These are phyloP conservation scores for Cymbidium sinense DNA, from an alignment of 106 monocot genomes.

Conservation along the genomic window DNA sequence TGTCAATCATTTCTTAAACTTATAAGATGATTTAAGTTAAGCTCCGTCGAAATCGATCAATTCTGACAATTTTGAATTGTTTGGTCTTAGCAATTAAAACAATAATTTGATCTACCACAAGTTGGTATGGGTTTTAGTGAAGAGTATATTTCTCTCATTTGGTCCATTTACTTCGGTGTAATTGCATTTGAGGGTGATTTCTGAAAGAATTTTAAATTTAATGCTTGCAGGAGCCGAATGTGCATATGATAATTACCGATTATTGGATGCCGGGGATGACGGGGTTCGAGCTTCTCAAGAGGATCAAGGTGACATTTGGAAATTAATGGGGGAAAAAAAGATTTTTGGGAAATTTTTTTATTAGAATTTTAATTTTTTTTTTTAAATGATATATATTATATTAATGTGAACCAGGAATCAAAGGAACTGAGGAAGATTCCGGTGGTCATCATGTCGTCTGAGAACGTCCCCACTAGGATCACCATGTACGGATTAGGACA, in stretches of 20 bases:
- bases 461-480: slow-evolving; percentile 62
- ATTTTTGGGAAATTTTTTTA: background rate
- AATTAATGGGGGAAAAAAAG: background rate
- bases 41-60: too few relatives aligned
- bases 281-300: slow-evolving; percentile 66
- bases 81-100: too few relatives aligned
- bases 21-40: too few relatives aligned
- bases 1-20: too few relatives aligned
- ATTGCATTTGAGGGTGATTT: background rate
- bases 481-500: slow-evolving; percentile 16
- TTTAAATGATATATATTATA: background rate
- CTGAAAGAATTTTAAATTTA: background rate
- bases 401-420: slow-evolving; percentile 39
- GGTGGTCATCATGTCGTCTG: slow-evolving; percentile 79
- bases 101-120: too few relatives aligned
- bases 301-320: slow-evolving; percentile 36
- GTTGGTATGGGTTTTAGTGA: too few relatives aligned
- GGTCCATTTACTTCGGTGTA: background rate
- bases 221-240: slow-evolving; percentile 39
- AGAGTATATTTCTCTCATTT: background rate
- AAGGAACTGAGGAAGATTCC: slow-evolving; percentile 57
- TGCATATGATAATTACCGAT: slow-evolving; percentile 81
- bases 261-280: slow-evolving; percentile 92
- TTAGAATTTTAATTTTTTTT: background rate
- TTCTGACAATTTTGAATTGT: too few relatives aligned